Base-by-base conservation (phyloP, 768 basidiomycete genomes). In the Lentinula sp. region DNA sequence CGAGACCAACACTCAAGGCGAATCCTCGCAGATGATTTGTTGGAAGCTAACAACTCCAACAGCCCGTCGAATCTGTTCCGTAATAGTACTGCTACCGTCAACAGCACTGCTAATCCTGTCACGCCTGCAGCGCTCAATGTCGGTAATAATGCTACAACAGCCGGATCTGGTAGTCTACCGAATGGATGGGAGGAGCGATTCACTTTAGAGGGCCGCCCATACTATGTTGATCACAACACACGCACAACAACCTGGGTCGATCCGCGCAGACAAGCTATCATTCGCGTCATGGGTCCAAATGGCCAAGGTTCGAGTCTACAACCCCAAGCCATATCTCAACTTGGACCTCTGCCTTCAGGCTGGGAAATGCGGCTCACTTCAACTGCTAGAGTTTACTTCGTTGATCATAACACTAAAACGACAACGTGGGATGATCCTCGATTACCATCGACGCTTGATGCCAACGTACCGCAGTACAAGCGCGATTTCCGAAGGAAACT, bases 241-340 rank as follows among this genome's bases (percentile, higher is more conserved):
- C 86, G 97, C 52, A 98, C 97, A 18, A 98, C 97, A 35, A 99
- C 97, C n/a, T 99, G 97, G 97, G 95, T 98, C 23, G 97, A 99
- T 71, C 97, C 97, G 42, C 89, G 97, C 54, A 87, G 97, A 50
- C 97, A 98, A 76, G 94, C 95, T 10, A 84, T 98, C 63, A 89
- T 98, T 62, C 94, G 96, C 64, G 95, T 98, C 52, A 91, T 98
- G 88, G 95, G 93, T 18, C 93, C 95, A 21, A 87, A 86, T 68
- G 95, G 95, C 10, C 92, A 92, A 73, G 91, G 90, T 65, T 77
- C 93, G 15, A 84, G 89, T 5, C 78, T 95, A 31, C 95, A 98
- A 71, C 93, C 95, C 8, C 95, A 98, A 73, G 89, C 95, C 9
- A 96, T 98, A 60, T 92, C 93, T 10, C 96, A 98, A 70, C 88